Evolutionary conservation across 257 asterid species (phyloP), one percentile per base, ranked within the genome.

Genomic region (Nicotiana tabacum): DNA sequence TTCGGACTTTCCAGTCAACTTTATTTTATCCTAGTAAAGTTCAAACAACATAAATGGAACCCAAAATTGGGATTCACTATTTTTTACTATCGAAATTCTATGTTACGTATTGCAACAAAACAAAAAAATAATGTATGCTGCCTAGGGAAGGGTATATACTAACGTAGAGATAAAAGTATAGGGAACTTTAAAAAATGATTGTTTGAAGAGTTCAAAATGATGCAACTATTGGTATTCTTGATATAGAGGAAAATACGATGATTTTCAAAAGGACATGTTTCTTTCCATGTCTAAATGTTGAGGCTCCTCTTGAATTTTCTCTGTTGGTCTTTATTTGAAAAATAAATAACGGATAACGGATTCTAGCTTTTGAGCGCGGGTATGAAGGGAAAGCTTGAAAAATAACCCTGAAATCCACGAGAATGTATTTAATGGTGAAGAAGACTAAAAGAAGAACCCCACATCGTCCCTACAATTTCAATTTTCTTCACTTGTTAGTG

Each of bases 391-490:
- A 53, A 80, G 92, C 88, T 92, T 94, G 93, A 91, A 92, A 60
- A 60, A 84, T 8, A 90, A 91, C 94, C 89, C 95, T 92, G 95
- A 93, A 94, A 87, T 87, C 95, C 94, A 94, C 89, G 96, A 91
- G 93, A 89, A 72, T 79, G 56, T 91, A 87, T 88, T 91, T 74
- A 92, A 85, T 93, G 33, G 33, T 77, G 84, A 84, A 84, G 86
- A 82, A 80, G 29, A 60, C 84, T 61, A 64, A 9, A 87, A 81
- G 85, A 89, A 86, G 84, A 55, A 58, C 77, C 84, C 80, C 91
- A 90, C 87, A 88, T 78, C 90, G 2, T 32, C 33, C 33, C 33
- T 32, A 32, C 33, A 32, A 32, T 32, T 32, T 32, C 33, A 32
- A 1, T 86, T 90, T 66, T 89, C 46, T 66, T 85, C 91, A 83